Conservation (phyloP, 495 filamentous ascomycete species). For the Opeltia flavorubescens region DNA sequence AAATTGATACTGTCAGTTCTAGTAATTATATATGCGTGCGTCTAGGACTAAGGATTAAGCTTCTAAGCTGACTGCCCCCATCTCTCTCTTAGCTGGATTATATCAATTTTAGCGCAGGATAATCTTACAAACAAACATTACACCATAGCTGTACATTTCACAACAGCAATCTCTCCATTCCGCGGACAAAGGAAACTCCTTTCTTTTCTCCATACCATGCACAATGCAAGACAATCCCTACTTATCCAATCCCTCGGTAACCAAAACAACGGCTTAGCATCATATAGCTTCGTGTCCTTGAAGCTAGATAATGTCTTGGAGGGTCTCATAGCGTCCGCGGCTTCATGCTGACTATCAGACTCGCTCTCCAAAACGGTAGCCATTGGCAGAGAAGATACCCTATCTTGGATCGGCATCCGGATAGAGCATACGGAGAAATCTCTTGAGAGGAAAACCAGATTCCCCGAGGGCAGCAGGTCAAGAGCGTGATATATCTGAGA, state of each 20-base stretch:
- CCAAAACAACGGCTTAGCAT: conserved; percentile 8
- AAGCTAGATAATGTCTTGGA: too few species aligned
- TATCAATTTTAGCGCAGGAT: too few species aligned
- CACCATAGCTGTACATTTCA: conserved; percentile 13
- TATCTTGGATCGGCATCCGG: conserved; percentile 3
- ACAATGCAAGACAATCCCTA: conserved; percentile 16
- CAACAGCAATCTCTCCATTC: conserved; percentile 20
- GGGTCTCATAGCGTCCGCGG: too few species aligned
- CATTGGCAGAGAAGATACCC: not conserved
- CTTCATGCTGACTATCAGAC: too few species aligned
- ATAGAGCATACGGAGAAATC: conserved; percentile 9
- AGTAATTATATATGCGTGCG: too few species aligned
- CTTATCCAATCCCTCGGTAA: conserved; percentile 17
- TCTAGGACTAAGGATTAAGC: too few species aligned
- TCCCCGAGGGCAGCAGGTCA: conserved; percentile 8
- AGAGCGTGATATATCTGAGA: conserved; percentile 9
- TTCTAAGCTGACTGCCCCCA: too few species aligned
- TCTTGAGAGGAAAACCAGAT: conserved; percentile 11
- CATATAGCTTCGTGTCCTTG: not conserved
- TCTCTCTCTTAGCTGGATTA: too few species aligned
- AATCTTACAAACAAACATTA: conserved; percentile 28
- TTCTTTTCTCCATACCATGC: conserved; percentile 14
- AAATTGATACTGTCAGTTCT: too few species aligned
- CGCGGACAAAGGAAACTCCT: conserved; percentile 19
- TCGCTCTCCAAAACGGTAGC: too few species aligned